Conservation (phyloP, 176 grass and related monocot genomes). For the Saccharum spontaneum region DNA sequence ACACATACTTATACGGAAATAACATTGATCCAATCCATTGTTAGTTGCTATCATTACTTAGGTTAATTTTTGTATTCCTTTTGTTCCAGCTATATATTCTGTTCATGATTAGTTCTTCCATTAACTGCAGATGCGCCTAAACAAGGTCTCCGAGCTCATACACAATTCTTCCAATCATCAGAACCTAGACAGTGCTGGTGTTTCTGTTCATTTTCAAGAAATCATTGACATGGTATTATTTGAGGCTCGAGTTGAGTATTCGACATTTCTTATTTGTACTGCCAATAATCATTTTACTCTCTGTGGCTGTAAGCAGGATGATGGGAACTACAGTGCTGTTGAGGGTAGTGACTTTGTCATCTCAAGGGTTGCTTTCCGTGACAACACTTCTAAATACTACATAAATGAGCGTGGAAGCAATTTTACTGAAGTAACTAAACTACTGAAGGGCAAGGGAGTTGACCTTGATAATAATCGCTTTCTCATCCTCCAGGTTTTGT, state of each 20-base stretch:
- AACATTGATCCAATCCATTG: not conserved
- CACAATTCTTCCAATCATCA: constrained; percentile 95
- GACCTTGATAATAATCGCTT: constrained; percentile 98
- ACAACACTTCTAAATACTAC: constrained; percentile 96
- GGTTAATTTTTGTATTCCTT: constrained; percentile 1
- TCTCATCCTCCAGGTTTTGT: constrained; percentile 92
- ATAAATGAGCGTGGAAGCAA: constrained; percentile 88
- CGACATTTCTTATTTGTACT: not conserved
- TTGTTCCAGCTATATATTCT: not conserved
- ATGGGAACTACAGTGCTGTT: constrained; percentile 69
- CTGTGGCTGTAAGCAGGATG: constrained; percentile 57
- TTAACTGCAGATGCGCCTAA: constrained; percentile 81
- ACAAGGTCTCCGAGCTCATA: constrained; percentile 98
- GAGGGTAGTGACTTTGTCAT: constrained; percentile 80
- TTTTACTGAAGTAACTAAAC: constrained; percentile 94
- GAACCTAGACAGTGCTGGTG: constrained; percentile 82
- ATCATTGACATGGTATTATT: constrained; percentile 87
- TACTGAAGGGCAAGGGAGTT: constrained; percentile 91
- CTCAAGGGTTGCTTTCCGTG: constrained; percentile 84
- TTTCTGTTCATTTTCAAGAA: constrained; percentile 99
- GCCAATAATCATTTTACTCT: constrained; percentile 29
- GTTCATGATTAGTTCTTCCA: constrained; percentile 18
- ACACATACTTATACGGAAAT: not conserved
- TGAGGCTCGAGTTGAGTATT: constrained; percentile 40
- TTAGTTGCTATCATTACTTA: constrained; percentile 17